A percentile compares a stretch with the other conserved stretches of the same genome.
These are phyloP conservation scores for Parathielavia hyrcaniae DNA, from an alignment of 495 filamentous ascomycete species.

Conservation along the genomic window DNA sequence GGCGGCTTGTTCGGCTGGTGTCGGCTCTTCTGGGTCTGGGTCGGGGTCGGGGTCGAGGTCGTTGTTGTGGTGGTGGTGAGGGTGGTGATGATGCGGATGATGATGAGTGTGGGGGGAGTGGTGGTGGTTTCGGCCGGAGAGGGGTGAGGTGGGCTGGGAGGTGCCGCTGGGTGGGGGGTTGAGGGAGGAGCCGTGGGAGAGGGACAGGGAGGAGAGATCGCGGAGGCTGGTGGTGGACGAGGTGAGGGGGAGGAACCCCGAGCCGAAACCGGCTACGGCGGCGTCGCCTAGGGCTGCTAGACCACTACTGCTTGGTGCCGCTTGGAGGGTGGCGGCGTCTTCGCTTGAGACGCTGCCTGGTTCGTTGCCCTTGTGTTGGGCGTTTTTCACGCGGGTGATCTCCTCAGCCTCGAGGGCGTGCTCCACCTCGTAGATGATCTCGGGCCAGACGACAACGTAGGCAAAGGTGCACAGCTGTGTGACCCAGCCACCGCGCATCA, in stretches of 20 bases:
- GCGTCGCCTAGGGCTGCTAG: constrained; percentile 22
- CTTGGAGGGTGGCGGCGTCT: constrained; percentile 5
- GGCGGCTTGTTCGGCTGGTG: constrained; percentile 39
- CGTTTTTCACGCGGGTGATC: constrained; percentile 29
- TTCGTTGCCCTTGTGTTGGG: constrained; percentile 19
- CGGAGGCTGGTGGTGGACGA: constrained; percentile 25
- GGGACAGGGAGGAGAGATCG: constrained; percentile 26
- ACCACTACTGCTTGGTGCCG: background rate
- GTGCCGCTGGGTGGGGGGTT: constrained; percentile 4
- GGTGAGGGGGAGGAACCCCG: constrained; percentile 23
- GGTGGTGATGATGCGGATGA: background rate
- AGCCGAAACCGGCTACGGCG: constrained; percentile 22
- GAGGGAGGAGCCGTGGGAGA: constrained; percentile 22
- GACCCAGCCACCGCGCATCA: constrained; percentile 86
- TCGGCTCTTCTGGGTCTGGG: constrained; percentile 17
- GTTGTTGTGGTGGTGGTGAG: constrained; percentile 5
- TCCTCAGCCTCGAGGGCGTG: constrained; percentile 51
- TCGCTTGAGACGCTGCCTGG: constrained; percentile 21
- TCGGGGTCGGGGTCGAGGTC: constrained; percentile 1
- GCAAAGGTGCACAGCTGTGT: constrained; percentile 85
- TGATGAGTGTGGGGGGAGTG: constrained; percentile 9
- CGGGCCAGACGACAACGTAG: constrained; percentile 62
- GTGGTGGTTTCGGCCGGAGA: constrained; percentile 9
- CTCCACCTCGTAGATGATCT: constrained; percentile 56
- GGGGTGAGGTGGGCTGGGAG: constrained; percentile 17